Percentiles rank a stretch among this genome's conserved stretches.
Evolutionary conservation across 225 moss, liverwort and hornwort species (phyloP).

Genomic region (Lunularia cruciata): DNA sequence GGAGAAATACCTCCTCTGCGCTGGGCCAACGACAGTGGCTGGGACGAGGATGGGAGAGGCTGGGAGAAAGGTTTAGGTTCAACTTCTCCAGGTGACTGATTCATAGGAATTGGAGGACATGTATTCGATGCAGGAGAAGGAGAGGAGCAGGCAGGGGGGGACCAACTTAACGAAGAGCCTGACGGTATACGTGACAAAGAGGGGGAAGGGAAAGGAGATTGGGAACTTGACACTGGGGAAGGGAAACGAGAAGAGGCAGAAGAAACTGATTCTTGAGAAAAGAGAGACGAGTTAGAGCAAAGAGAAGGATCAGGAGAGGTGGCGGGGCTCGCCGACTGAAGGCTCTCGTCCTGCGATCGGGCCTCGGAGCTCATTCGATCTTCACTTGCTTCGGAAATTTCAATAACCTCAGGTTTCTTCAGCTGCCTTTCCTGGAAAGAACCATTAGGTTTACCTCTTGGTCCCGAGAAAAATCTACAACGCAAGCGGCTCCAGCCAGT

Average conservation of each 20-base stretch:
- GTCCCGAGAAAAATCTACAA: conserved; percentile 11
- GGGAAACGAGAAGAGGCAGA: conserved; percentile 26
- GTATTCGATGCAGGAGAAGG: not conserved
- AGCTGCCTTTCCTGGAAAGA: conserved; percentile 10
- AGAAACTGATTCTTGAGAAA: conserved; percentile 22
- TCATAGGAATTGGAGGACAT: not conserved
- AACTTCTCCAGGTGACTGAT: conserved; percentile 7
- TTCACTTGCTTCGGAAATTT: not conserved
- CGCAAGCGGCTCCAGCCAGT: conserved; percentile 39
- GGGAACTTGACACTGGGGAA: conserved; percentile 14
- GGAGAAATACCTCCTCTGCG: conserved; percentile 15
- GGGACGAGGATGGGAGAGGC: not conserved
- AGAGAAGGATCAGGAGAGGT: conserved; percentile 32
- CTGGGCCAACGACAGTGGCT: not conserved
- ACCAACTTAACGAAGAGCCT: conserved; percentile 27
- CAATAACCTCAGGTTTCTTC: not conserved
- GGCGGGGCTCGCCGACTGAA: conserved; percentile 2
- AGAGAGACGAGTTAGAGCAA: conserved; percentile 30
- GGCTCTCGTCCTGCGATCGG: not conserved
- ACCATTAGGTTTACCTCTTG: conserved; percentile 4
- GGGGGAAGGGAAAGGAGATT: conserved; percentile 34
- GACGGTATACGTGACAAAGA: conserved; percentile 20
- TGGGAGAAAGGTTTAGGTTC: not conserved
- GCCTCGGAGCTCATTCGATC: not conserved
- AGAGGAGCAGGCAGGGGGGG: conserved; percentile 7